Percentiles rank a stretch among this genome's conserved stretches.
These are phyloP conservation scores for Piloderma croceum DNA, from an alignment of 768 basidiomycete genomes.

Conservation along the genomic window DNA sequence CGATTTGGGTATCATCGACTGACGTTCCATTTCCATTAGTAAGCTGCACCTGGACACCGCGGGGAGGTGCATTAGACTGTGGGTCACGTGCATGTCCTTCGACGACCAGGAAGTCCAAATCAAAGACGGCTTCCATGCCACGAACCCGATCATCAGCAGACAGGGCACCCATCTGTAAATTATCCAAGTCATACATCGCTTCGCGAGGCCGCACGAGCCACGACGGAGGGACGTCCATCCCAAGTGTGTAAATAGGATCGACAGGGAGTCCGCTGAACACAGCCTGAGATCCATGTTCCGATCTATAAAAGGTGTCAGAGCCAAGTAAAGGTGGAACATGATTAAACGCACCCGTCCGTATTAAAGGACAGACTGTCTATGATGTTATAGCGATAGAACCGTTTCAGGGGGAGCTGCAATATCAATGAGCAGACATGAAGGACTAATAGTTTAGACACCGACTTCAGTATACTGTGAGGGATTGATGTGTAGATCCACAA, in stretches of 20 bases:
- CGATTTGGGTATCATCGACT: slow-evolving; percentile 86
- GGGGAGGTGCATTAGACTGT: slow-evolving; percentile 60
- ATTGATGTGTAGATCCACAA: slow-evolving; percentile 75
- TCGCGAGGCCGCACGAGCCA: slow-evolving; percentile 93
- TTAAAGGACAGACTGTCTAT: slow-evolving; percentile 56
- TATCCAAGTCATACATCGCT: slow-evolving; percentile 90
- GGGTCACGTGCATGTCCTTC: slow-evolving; percentile 91
- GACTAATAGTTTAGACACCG: slow-evolving; percentile 11
- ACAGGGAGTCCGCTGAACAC: slow-evolving; percentile 69
- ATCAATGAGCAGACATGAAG: slow-evolving; percentile 1
- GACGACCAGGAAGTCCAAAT: slow-evolving; percentile 85
- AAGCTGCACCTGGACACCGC: slow-evolving; percentile 89
- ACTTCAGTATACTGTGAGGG: slow-evolving; percentile 69
- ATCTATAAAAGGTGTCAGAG: slow-evolving; percentile 1
- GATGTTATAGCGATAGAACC: slow-evolving; percentile 84
- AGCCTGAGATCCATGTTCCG: slow-evolving; percentile 43
- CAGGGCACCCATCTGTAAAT: slow-evolving; percentile 77
- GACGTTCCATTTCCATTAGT: slow-evolving; percentile 37
- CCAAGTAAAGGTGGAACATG: not conserved
- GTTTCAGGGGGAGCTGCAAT: slow-evolving; percentile 76
- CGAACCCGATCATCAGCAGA: slow-evolving; percentile 42
- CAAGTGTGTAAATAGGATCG: slow-evolving; percentile 90
- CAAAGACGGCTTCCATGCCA: slow-evolving; percentile 74
- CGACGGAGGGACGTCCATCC: slow-evolving; percentile 82
- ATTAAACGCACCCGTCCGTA: slow-evolving; percentile 53